Percentiles rank a stretch among this genome's conserved stretches.
These are phyloP conservation scores for Kodamaea kakaduensis DNA, from an alignment of 805 yeast genomes.

Conservation along the genomic window DNA sequence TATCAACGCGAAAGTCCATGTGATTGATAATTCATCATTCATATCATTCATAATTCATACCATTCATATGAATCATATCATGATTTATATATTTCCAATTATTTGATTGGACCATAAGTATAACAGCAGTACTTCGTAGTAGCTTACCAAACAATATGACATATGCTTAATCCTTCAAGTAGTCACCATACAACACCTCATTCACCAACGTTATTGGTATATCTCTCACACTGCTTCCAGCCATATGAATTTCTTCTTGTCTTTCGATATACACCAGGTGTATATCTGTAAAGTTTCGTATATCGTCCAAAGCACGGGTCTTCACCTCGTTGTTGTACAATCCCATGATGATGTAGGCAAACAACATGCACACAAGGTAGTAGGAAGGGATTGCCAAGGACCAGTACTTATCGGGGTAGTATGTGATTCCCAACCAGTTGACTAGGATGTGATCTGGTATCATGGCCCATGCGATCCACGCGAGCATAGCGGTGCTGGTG, in stretches of 20 bases:
- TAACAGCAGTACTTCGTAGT: too few species aligned
- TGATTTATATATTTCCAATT: too few species aligned
- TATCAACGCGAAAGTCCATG: too few species aligned
- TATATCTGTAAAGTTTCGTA: slow-evolving; percentile 67
- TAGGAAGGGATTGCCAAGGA: slow-evolving; percentile 72
- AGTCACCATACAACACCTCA: slow-evolving; percentile 50
- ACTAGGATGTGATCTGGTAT: slow-evolving; percentile 55
- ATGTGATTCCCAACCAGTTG: slow-evolving; percentile 52
- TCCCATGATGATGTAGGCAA: slow-evolving; percentile 64
- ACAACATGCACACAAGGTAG: slow-evolving; percentile 66
- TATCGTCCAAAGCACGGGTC: slow-evolving; percentile 55
- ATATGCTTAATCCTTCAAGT: too few species aligned
- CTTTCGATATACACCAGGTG: slow-evolving; percentile 35
- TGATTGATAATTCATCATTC: too few species aligned
- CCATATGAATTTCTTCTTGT: slow-evolving; percentile 35
- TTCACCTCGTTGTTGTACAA: slow-evolving; percentile 73
- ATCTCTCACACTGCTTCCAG: slow-evolving; percentile 86
- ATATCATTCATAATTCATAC: neutral
- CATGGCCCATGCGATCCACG: slow-evolving; percentile 72
- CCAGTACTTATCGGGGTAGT: slow-evolving; percentile 92
- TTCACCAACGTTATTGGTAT: slow-evolving; percentile 70
- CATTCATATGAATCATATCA: too few species aligned
- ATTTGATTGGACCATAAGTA: too few species aligned
- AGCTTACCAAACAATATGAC: neutral
- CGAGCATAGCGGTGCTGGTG: slow-evolving; percentile 49